Conservation (phyloP, 2,329 filamentous ascomycete species). For the Ophiobolus disseminans region DNA sequence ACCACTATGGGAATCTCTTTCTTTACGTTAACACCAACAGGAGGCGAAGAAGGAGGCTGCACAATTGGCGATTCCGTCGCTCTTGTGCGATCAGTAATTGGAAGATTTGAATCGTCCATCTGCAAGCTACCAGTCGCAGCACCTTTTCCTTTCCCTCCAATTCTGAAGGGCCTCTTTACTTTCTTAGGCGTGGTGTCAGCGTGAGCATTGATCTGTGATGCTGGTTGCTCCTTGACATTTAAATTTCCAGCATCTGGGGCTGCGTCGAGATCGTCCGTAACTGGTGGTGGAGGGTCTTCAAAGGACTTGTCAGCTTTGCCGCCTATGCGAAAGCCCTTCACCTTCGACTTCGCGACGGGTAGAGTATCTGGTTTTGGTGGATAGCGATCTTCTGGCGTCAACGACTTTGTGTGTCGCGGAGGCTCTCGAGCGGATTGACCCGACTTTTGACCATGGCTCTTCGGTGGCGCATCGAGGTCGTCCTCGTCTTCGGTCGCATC, state of each 20-base stretch:
- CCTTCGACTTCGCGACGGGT: constrained; percentile 19
- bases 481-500: constrained; percentile 48
- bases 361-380: constrained; percentile 6
- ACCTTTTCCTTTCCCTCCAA: constrained; percentile 40
- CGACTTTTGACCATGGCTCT: constrained; percentile 20
- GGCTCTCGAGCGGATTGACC: neutral
- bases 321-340: constrained; percentile 38
- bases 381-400: constrained; percentile 9
- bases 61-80: constrained; percentile 14
- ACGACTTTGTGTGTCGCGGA: constrained; percentile 3
- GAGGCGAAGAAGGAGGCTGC: constrained; percentile 17
- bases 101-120: neutral
- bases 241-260: neutral
- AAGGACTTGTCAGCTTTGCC: constrained; percentile 26
- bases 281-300: constrained; percentile 2
- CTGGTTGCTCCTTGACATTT: constrained; percentile 2
- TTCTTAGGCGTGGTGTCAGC: constrained; percentile 19
- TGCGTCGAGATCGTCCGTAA: neutral
- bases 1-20: constrained; percentile 17
- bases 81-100: constrained; percentile 8
- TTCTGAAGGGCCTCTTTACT: constrained; percentile 34
- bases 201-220: constrained; percentile 10
- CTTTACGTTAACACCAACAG: constrained; percentile 3
- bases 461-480: constrained; percentile 48
- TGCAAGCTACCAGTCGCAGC: constrained; percentile 11